Percentiles rank a stretch among this genome's conserved stretches.
These are phyloP conservation scores for Ceratobasidium papillatum DNA, from an alignment of 1,284 basidiomycete genomes.

Conservation along the genomic window DNA sequence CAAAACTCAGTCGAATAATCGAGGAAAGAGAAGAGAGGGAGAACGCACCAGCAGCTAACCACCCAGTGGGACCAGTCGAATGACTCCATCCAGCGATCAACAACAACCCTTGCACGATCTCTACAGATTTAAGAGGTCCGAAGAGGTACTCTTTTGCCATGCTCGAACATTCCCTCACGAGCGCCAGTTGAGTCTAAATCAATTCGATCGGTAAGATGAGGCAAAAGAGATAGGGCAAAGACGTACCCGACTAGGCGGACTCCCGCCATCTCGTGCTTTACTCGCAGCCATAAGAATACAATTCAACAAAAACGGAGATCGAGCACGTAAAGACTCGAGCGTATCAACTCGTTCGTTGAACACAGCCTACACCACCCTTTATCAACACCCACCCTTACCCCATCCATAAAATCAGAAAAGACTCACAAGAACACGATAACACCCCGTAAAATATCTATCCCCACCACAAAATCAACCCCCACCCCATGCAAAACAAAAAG, in stretches of 20 bases:
- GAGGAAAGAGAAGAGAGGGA: background rate
- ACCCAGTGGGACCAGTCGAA: constrained; percentile 45
- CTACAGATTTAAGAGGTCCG: constrained; percentile 36
- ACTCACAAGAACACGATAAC: constrained; percentile 45
- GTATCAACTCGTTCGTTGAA: constrained; percentile 46
- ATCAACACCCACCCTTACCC: background rate
- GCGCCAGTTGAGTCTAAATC: constrained; percentile 41
- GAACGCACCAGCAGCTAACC: constrained; percentile 46
- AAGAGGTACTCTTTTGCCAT: constrained; percentile 39
- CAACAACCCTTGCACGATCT: constrained; percentile 44
- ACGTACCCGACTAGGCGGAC: constrained; percentile 36
- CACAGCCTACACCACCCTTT: constrained; percentile 39
- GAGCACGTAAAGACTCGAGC: constrained; percentile 41
- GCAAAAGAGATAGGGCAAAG: no score
- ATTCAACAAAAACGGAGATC: constrained; percentile 45
- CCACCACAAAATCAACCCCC: background rate
- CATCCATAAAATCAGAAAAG: background rate
- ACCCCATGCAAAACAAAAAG: background rate
- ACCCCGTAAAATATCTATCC: constrained; percentile 46
- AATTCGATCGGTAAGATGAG: no score
- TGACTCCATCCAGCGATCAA: constrained; percentile 47
- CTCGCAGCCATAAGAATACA: constrained; percentile 46
- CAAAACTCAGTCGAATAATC: no score
- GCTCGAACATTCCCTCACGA: constrained; percentile 44
- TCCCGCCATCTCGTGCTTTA: constrained; percentile 45